Percentiles rank a stretch among this genome's conserved stretches.
phyloP scores from a whole-genome alignment of 2,329 filamentous ascomycete genomes.

The Arthroderma sp. region DNA sequence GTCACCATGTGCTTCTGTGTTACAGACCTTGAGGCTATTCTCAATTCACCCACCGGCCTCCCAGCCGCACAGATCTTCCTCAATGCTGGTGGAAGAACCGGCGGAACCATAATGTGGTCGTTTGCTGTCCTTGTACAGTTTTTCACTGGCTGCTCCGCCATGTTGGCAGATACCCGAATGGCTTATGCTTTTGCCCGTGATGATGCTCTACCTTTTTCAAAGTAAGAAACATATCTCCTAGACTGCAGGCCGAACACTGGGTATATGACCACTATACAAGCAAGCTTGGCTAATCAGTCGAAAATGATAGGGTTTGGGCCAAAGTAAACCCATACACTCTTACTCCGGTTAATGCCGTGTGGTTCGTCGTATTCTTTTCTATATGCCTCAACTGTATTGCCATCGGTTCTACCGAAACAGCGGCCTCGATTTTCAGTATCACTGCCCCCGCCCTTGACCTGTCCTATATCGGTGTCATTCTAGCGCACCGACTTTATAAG shows the following conservation, averaged over 20 bases:
- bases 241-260: neutral
- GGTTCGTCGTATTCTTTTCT: conserved; percentile 51
- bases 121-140: conserved; percentile 53
- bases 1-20: conserved; percentile 54
- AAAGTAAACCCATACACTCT: conserved; percentile 43
- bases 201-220: conserved; percentile 48
- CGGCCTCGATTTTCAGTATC: conserved; percentile 41
- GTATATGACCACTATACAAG: neutral
- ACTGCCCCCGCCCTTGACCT: conserved; percentile 42
- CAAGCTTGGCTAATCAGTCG: neutral
- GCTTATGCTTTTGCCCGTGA: conserved; percentile 51
- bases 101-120: conserved; percentile 50
- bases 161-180: conserved; percentile 53
- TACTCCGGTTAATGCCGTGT: conserved; percentile 52
- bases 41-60: conserved; percentile 47
- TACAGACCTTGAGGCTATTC: conserved; percentile 44
- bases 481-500: conserved; percentile 45
- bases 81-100: conserved; percentile 46
- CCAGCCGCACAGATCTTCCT: conserved; percentile 50
- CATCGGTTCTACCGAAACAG: conserved; percentile 34
- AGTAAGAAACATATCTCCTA: conserved; percentile 24
- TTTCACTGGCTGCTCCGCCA: conserved; percentile 52
- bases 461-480: conserved; percentile 49
- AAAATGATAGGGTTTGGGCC: conserved; percentile 37
- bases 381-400: conserved; percentile 39